phyloP scores from a whole-genome alignment of 306 rosid genomes.

The Astragalus glycyphyllos region DNA sequence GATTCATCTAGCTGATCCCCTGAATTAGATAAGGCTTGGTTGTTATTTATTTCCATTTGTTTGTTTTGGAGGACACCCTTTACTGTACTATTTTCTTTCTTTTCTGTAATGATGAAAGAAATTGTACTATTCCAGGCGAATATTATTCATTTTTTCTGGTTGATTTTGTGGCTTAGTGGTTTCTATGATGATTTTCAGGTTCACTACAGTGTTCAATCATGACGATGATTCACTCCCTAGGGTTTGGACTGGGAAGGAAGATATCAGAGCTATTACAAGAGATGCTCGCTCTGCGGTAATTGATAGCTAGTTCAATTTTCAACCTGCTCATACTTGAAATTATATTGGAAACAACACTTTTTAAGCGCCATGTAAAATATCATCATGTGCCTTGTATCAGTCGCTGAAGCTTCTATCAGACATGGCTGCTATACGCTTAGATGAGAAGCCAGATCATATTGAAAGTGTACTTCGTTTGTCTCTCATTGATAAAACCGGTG shows the following conservation, averaged over 20 bases:
- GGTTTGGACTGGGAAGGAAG: slow-evolving; percentile 91
- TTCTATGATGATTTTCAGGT: slow-evolving; percentile 59
- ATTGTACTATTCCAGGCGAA: slow-evolving; percentile 9
- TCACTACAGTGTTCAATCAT: slow-evolving; percentile 78
- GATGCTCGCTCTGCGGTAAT: slow-evolving; percentile 76
- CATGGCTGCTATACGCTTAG: slow-evolving; percentile 86
- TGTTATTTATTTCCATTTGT: slow-evolving; percentile 27
- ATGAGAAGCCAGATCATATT: slow-evolving; percentile 75
- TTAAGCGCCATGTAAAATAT: slow-evolving; percentile 41
- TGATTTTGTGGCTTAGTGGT: slow-evolving; percentile 40
- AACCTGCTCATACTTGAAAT: slow-evolving; percentile 21
- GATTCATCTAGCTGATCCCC: slow-evolving; percentile 13
- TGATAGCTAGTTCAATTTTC: slow-evolving; percentile 26
- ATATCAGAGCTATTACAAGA: slow-evolving; percentile 77
- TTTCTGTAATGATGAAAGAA: slow-evolving; percentile 24
- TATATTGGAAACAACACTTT: slow-evolving; percentile 26
- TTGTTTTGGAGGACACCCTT: slow-evolving; percentile 21
- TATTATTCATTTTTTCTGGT: slow-evolving; percentile 25
- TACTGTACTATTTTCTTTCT: slow-evolving; percentile 12
- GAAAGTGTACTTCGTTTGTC: slow-evolving; percentile 59
- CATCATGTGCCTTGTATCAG: slow-evolving; percentile 53
- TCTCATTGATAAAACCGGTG: slow-evolving; percentile 59
- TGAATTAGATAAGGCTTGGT: neutral
- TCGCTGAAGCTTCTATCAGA: slow-evolving; percentile 77
- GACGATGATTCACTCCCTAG: slow-evolving; percentile 89